A percentile compares a stretch with the other conserved stretches of the same genome.
Evolutionary conservation across 2,329 filamentous ascomycete genomes (phyloP).

Genomic region (Bimuria novae-zelandiae): DNA sequence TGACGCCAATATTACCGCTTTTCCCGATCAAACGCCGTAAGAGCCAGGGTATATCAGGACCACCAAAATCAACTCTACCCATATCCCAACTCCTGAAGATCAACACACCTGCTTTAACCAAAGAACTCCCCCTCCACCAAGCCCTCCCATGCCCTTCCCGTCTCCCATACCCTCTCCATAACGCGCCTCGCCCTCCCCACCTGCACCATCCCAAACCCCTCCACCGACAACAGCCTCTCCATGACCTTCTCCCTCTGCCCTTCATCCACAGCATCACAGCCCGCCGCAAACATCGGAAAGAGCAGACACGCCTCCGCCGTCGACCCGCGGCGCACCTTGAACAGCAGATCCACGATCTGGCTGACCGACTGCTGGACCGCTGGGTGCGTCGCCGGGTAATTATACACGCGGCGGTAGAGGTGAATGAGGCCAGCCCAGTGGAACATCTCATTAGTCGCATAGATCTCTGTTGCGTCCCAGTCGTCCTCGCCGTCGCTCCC

Average conservation of each 20-base stretch:
- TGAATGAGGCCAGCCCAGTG: slow-evolving; percentile 80
- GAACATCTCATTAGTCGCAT: slow-evolving; percentile 76
- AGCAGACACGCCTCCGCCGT: slow-evolving; percentile 75
- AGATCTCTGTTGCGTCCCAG: slow-evolving; percentile 67
- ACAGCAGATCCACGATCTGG: slow-evolving; percentile 66
- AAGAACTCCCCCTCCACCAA: slow-evolving; percentile 71
- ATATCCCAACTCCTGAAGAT: too few species aligned
- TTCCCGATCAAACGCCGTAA: neutral
- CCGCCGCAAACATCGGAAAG: slow-evolving; percentile 83
- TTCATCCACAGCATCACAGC: slow-evolving; percentile 68
- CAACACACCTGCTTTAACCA: slow-evolving; percentile 53
- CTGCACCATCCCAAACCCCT: slow-evolving; percentile 77
- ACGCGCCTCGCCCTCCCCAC: slow-evolving; percentile 65
- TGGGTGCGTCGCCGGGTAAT: slow-evolving; percentile 59
- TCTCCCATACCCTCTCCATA: slow-evolving; percentile 72
- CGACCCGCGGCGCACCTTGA: slow-evolving; percentile 66
- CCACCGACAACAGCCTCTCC: slow-evolving; percentile 67
- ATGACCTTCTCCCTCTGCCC: slow-evolving; percentile 65
- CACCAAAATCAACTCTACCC: too few species aligned
- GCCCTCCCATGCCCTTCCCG: slow-evolving; percentile 70
- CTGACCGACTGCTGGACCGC: slow-evolving; percentile 67
- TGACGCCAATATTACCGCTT: too few species aligned
- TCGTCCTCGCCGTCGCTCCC: slow-evolving; percentile 40
- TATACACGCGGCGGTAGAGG: slow-evolving; percentile 73
- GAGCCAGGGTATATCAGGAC: neutral